These are phyloP conservation scores for Aspergillus ochraceus DNA, from an alignment of 2,329 filamentous ascomycete species.

Conservation along the genomic window DNA sequence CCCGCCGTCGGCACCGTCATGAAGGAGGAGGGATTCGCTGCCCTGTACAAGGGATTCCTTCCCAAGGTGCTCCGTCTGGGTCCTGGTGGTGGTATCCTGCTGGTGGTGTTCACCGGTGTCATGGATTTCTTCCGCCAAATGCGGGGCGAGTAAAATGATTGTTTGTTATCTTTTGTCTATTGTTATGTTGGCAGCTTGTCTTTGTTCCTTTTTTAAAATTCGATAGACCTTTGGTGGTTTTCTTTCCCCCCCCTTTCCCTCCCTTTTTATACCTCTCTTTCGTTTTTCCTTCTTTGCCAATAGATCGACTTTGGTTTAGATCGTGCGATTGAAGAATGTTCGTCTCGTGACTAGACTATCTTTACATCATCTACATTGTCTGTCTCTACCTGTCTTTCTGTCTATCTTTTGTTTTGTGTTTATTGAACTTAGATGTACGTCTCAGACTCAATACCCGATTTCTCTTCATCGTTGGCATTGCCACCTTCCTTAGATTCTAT, in stretches of 20 bases:
- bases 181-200: neutral
- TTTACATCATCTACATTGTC: neutral
- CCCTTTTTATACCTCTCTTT: neutral
- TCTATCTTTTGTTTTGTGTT: neutral
- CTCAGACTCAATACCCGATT: neutral
- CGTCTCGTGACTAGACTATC: neutral
- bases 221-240: neutral
- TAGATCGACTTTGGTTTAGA: conserved; percentile 6
- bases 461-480: neutral
- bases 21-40: conserved; percentile 87
- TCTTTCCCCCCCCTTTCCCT: neutral
- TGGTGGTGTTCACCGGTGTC: conserved; percentile 51
- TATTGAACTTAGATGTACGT: neutral
- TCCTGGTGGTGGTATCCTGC: conserved; percentile 64
- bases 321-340: conserved; percentile 3
- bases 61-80: conserved; percentile 85
- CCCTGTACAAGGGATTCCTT: conserved; percentile 96
- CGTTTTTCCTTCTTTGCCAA: conserved; percentile 1
- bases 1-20: conserved; percentile 81
- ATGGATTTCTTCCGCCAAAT: conserved; percentile 83
- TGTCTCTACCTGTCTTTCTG: neutral
- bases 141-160: conserved; percentile 38
- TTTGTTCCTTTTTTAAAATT: neutral
- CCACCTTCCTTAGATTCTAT: too few species aligned
- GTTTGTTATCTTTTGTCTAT: neutral